Evolutionary conservation across 257 asterid species (phyloP).

Genomic region (Plantago major): DNA sequence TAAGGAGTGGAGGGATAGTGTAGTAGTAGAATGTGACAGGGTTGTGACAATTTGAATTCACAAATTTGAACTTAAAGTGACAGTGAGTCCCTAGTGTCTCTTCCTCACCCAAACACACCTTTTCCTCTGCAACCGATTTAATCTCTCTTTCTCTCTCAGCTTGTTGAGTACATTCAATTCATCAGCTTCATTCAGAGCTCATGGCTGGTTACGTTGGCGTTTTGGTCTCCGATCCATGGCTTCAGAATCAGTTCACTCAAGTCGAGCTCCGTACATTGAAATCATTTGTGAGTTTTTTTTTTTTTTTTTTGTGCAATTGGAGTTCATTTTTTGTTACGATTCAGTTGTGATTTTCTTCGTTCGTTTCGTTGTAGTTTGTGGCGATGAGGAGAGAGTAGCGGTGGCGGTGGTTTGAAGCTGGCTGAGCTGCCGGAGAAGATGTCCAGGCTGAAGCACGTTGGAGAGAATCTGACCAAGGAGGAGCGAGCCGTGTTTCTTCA

Average conservation of each 20-base stretch:
- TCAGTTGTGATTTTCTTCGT: constrained; percentile 27
- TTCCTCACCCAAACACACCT: constrained; percentile 21
- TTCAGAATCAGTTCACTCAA: constrained; percentile 93
- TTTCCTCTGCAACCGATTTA: background rate
- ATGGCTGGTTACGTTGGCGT: constrained; percentile 89
- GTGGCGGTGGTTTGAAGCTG: constrained; percentile 54
- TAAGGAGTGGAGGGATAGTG: too few relatives aligned
- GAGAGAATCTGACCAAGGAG: constrained; percentile 73
- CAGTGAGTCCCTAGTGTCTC: constrained; percentile 66
- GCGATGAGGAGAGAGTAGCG: constrained; percentile 74
- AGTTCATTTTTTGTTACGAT: constrained; percentile 5
- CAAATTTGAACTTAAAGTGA: constrained; percentile 26
- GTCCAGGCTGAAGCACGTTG: constrained; percentile 82
- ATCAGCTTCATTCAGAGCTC: constrained; percentile 5
- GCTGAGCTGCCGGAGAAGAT: constrained; percentile 75
- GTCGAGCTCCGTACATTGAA: constrained; percentile 86
- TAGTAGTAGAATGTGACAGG: too few relatives aligned
- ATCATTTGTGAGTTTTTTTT: constrained; percentile 50
- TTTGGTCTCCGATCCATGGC: constrained; percentile 92
- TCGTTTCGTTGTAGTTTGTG: constrained; percentile 45
- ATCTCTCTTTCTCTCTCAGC: too few relatives aligned
- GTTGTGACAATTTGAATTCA: too few relatives aligned
- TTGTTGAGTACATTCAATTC: constrained; percentile 9
- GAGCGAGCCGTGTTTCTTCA: constrained; percentile 70
- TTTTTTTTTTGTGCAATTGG: background rate